Evolutionary conservation across 305 asterid species (phyloP), one percentile per base, ranked within the genome.

Genomic region (Ilex paraguariensis): DNA sequence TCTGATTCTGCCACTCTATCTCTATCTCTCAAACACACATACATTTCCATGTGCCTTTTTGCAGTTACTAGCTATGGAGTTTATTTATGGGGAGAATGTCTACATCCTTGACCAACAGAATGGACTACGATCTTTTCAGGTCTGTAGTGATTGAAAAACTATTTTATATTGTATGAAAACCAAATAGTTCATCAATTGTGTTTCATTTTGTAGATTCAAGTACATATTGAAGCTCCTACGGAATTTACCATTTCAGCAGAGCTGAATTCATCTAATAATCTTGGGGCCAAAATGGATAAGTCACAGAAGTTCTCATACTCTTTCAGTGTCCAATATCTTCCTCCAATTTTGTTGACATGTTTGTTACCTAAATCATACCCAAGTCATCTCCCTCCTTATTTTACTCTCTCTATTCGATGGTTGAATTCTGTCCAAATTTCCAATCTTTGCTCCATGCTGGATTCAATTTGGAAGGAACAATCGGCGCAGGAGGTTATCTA

Each of bases 341-440:
- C 82, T 36, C 96, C 98, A 40, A 76, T 90, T 68, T 58, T 77
- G 63, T 74, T 92, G 73, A 83, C 92, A 52, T 92, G 97, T 72
- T 75, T 84, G 65, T 80, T 92, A 73, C 97, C 98, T 15, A 73
- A 84, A 73, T 84, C 94, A 45, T 92, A 92, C 70, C 98, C 98
- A 6, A 84, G 91, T 77, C 75, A 77, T 56, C 52, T 51, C 60
- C 73, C 90, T 75, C 98, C 98, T 60, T 62, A 73, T 69, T 85
- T 87, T 71, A 81, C 86, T 66, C 70, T 92, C 54, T 82, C 84
- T 51, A 87, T 76, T 63, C 84, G 74, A 57, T 92, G 98, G 98
- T 66, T 92, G 79, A 62, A 67, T 61, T 65, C 78, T 50, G 31
- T 77, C 69, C 79, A 76, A 69, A 79, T 93, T 39, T 87, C 94